Percentiles rank a stretch among this genome's conserved stretches.
phyloP scores from a whole-genome alignment of 139 green algal genomes.

The Coelastrella sp. region DNA sequence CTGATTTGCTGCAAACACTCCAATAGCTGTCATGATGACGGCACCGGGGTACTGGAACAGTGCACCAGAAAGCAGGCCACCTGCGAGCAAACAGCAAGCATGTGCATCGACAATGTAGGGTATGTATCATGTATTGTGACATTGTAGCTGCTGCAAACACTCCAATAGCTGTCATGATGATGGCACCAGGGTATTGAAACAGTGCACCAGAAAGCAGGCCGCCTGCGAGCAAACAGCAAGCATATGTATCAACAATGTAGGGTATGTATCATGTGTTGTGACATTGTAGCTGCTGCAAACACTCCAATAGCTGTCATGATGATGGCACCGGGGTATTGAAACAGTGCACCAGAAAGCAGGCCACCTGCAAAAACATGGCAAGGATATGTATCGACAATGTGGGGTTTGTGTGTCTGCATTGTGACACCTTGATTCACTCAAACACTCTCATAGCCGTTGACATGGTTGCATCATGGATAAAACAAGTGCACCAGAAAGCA shows the following conservation, averaged over 20 bases:
- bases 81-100: slow-evolving; percentile 35
- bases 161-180: slow-evolving; percentile 88
- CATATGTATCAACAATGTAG: too few species aligned
- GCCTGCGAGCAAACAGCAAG: slow-evolving; percentile 49
- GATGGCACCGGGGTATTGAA: slow-evolving; percentile 91
- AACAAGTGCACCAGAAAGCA: slow-evolving; percentile 88
- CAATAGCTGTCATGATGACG: slow-evolving; percentile 86
- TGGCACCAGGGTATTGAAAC: slow-evolving; percentile 92
- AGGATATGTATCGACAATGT: too few species aligned
- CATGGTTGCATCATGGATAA: slow-evolving; percentile 89
- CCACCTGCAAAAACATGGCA: slow-evolving; percentile 58
- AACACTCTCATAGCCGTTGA: slow-evolving; percentile 83
- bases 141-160: slow-evolving; percentile 75
- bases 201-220: slow-evolving; percentile 83
- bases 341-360: slow-evolving; percentile 84
- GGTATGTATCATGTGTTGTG: background rate
- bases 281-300: slow-evolving; percentile 72
- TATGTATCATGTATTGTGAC: background rate
- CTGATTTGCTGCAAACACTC: slow-evolving; percentile 73
- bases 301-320: slow-evolving; percentile 87
- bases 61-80: slow-evolving; percentile 77
- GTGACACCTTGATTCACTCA: slow-evolving; percentile 68
- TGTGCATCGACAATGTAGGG: too few species aligned
- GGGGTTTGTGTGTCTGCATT: background rate
- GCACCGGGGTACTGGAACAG: slow-evolving; percentile 95